Evolutionary conservation across 1,284 basidiomycete species (phyloP), one percentile per base, ranked within the genome.

Genomic region (Gymnopus androsaceus): DNA sequence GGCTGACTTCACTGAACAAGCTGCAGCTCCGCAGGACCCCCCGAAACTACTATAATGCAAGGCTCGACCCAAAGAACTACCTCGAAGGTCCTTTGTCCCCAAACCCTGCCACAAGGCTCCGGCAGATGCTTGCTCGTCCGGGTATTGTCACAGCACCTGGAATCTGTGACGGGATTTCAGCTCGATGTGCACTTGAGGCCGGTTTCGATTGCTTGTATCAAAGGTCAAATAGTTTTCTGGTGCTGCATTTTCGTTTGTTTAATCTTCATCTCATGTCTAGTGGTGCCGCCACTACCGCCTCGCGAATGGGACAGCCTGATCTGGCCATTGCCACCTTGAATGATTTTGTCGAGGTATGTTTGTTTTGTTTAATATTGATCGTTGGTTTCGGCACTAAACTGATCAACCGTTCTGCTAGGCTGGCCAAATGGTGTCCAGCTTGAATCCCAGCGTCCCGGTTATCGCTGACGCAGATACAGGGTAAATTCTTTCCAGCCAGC

Each of bases 391-490:
- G 11, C 51, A 25, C 6, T 36, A 14, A 51, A 9, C 27, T 17
- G 11, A 14, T 37, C 21, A 8, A n/a, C n/a, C 41, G 14, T 6
- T 37, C 34, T n/a, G n/a, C n/a, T 60, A 75, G 67, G 76, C 75
- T 56, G 82, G 82, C 3, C 73, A 77, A 60, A 84, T 90, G 85
- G 84, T 90, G 45, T 86, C 84, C 68, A 74, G 82, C 51, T 63
- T 90, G 37, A 74, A 83, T 59, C 85, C 87, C 1, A 76, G 80
- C 0, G 74, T 78, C 1, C 88, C 88, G 1, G 83, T 92, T 30
- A 92, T 92, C 60, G 90, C 89, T 2, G 89, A 92, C 63, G 90
- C 90, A 1, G 89, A 92, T 66, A 91, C 89, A 42, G 90, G 88
- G 75, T 83, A 67, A 23, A 69, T 52, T 27, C 15, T 4, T 40